Percentiles rank a stretch among this genome's conserved stretches.
Evolutionary conservation across 192 early-diverging fungal species (phyloP).

Genomic region (Spizellomyces punctatus): DNA sequence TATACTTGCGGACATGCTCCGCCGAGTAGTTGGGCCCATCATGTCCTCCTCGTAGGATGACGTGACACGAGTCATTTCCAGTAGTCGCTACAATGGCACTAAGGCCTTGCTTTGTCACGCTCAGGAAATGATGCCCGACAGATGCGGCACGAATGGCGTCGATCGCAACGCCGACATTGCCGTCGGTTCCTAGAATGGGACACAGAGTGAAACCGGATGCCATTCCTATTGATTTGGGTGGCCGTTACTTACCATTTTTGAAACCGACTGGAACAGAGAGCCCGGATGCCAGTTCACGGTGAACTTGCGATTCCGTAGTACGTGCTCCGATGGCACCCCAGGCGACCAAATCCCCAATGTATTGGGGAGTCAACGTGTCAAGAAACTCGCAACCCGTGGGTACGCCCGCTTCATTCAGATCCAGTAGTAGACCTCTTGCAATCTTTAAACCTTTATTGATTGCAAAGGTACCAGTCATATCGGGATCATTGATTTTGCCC

Average conservation of each 20-base stretch:
- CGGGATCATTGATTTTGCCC: conserved; percentile 76
- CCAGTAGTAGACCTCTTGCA: conserved; percentile 76
- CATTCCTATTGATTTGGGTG: not conserved
- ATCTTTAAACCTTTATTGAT: conserved; percentile 96
- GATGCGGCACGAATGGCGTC: conserved; percentile 92
- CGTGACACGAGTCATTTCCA: conserved; percentile 93
- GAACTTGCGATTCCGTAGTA: conserved; percentile 94
- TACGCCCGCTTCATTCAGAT: conserved; percentile 80
- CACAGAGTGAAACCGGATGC: not conserved
- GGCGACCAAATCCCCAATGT: conserved; percentile 87
- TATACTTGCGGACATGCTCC: conserved; percentile 61
- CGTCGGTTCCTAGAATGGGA: conserved; percentile 73
- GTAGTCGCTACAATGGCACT: conserved; percentile 74
- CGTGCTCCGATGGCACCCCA: conserved; percentile 98
- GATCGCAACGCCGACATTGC: conserved; percentile 83
- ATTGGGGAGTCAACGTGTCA: conserved; percentile 95
- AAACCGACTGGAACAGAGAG: conserved; percentile 97
- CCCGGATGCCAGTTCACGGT: conserved; percentile 92
- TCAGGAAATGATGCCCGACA: conserved; percentile 87
- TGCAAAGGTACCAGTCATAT: conserved; percentile 72
- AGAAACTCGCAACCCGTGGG: conserved; percentile 89
- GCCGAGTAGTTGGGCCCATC: conserved; percentile 90
- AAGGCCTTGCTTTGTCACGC: conserved; percentile 93
- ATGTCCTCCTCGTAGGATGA: conserved; percentile 88
- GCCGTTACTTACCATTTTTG: conserved; percentile 70